Base-by-base conservation (phyloP, 371 early-diverging fungal genomes). In the Circinella minor region DNA sequence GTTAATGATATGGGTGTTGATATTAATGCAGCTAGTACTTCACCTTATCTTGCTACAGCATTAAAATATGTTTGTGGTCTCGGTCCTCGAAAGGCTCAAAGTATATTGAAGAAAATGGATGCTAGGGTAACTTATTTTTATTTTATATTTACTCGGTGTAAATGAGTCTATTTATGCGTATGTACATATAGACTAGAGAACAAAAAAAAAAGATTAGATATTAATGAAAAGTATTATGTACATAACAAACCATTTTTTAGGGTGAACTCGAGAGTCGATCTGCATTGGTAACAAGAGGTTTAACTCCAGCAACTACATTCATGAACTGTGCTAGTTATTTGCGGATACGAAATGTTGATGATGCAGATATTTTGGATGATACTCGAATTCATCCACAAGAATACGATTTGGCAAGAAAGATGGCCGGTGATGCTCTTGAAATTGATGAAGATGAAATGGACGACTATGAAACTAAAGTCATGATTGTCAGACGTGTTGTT, bases 341-440 rank as follows among this genome's bases (percentile, higher is more conserved):
- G 39, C 93, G 95, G 60, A 91, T 99, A 64, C 83, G 82, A 18
- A 81, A 85, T 69, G 70, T 79, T 39, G 83, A 87, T 46, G 78
- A 86, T 15, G 81, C 78, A 6, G 86, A 89, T 74, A 95, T 98
- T 64, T 84, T 99, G 49, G 99, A 99, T 76, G 91, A 91, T 70
- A 99, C 98, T 34, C 91, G 98, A 38, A 94, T 99, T 54, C 98
- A 98, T 75, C 97, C 96, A 10, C 93, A 96, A 77, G 94, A 98
- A 77, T 99, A 99, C 71, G 92, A 92, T 34, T 80, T 97, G 48
- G 98, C 98, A 2, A 88, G 98, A 38, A 97, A 99, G 77, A 97
- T 98, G 97, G 98, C 96, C 4, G 93, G 95, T 10, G 98, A 97
- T 77, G 98, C 99, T 0, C 81, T 98, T 47, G 98, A 98, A 71